Percentiles rank a stretch among this genome's conserved stretches.
Evolutionary conservation across 345 rosid genomes (phyloP).

Genomic region (Eucalyptus erythrocorys): DNA sequence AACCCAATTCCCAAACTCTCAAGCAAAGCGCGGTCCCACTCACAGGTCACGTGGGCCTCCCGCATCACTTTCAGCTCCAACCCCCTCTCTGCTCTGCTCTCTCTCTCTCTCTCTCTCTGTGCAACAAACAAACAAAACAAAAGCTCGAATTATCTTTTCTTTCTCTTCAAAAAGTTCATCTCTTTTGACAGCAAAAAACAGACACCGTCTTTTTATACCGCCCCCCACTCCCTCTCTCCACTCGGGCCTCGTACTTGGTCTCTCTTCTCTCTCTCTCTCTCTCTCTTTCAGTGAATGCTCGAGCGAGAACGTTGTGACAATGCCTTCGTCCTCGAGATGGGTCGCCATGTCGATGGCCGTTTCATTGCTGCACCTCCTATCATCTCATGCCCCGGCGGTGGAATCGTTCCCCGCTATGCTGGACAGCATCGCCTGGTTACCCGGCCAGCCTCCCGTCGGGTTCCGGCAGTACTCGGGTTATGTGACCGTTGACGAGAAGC

Average conservation of each 20-base stretch:
- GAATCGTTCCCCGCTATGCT: constrained; percentile 19
- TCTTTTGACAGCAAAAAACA: not conserved
- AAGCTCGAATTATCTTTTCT: not conserved
- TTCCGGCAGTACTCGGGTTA: constrained; percentile 85
- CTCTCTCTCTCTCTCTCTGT: not conserved
- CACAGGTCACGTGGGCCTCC: not conserved
- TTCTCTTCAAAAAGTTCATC: not conserved
- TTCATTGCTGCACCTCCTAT: constrained; percentile 12
- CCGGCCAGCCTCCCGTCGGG: constrained; percentile 78
- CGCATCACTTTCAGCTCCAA: not conserved
- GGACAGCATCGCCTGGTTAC: constrained; percentile 46
- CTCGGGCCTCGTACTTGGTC: not conserved
- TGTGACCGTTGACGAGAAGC: constrained; percentile 60
- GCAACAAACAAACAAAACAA: not conserved
- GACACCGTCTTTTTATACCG: not conserved
- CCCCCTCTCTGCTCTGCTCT: not conserved
- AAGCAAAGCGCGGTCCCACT: not conserved
- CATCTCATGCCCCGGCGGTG: constrained; percentile 2
- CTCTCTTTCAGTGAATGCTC: not conserved
- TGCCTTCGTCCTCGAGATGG: not conserved
- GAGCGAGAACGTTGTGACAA: not conserved
- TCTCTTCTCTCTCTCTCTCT: not conserved
- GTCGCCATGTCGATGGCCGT: constrained; percentile 2
- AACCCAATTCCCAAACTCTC: not conserved
- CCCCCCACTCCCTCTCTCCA: not conserved